Evolutionary conservation across 1,284 basidiomycete species (phyloP).

Genomic region (Melampsora larici-populina): DNA sequence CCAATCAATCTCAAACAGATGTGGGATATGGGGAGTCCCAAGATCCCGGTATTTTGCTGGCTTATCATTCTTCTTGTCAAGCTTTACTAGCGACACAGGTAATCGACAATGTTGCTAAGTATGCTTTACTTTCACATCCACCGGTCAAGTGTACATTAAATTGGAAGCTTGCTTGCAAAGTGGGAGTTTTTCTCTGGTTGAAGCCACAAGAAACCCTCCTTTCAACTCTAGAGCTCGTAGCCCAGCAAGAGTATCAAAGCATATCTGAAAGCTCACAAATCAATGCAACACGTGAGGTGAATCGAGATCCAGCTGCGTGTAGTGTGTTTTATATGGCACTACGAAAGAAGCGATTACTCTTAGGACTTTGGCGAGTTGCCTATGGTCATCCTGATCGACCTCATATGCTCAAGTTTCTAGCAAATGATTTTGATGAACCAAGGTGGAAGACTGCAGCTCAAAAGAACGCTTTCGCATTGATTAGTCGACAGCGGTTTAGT

Average conservation of each 20-base stretch:
- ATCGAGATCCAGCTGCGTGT: conserved; percentile 77
- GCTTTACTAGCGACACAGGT: conserved; percentile 10
- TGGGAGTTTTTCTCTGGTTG: conserved; percentile 86
- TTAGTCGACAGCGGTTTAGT: conserved; percentile 91
- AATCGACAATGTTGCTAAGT: not conserved
- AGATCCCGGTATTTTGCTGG: conserved; percentile 19
- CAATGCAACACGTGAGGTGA: conserved; percentile 43
- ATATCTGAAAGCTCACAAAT: conserved; percentile 61
- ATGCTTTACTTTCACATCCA: not conserved
- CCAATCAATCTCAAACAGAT: not conserved
- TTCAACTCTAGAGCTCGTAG: conserved; percentile 80
- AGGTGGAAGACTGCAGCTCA: conserved; percentile 89
- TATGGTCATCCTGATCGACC: conserved; percentile 86
- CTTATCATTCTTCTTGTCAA: conserved; percentile 23
- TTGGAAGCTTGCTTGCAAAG: conserved; percentile 78
- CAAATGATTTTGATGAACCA: conserved; percentile 79
- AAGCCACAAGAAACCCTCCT: conserved; percentile 69
- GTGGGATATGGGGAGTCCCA: conserved; percentile 16
- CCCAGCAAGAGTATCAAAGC: conserved; percentile 84
- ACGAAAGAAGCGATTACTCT: conserved; percentile 83
- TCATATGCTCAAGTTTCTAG: conserved; percentile 85
- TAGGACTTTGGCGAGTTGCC: conserved; percentile 92
- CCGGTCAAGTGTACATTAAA: conserved; percentile 4
- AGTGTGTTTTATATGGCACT: conserved; percentile 93
- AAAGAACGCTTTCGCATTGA: conserved; percentile 92